Evolutionary conservation across 1,139 yeast genomes (phyloP), one percentile per base, ranked within the genome.

Genomic region (Saccharomyces hybrid): DNA sequence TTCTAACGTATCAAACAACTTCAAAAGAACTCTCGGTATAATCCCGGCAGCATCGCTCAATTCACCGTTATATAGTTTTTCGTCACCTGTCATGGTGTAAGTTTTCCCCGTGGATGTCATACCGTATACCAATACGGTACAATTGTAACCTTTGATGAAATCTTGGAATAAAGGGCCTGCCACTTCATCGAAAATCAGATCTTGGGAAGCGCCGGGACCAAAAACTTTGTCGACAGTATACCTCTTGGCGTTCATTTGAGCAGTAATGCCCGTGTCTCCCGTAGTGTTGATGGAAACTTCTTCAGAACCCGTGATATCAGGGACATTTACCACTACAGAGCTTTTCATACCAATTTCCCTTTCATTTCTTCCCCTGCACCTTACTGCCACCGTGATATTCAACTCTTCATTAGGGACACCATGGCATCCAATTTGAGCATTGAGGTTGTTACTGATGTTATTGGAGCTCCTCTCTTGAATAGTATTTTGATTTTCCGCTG

Each of bases 41-140:
- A 86, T 78, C 5, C 95, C 95, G 0, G 86, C 81, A 47, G 76
- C 70, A 14, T 84, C 82, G 44, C 84, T 83, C 9, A 85, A 74
- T 63, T 78, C 81, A 4, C 83, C 83, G n/a, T 81, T 80, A 60
- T 71, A 64, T 11, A 77, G 52, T 51, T 63, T 60, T 52, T 68
- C 71, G 60, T 78, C 80, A 11, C 91, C 91, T 61, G 88, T 81
- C 93, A 86, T 86, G 2, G 93, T 86, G 63, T 82, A 83, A 0
- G 95, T 86, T 65, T 86, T 86, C 19, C 91, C 91, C 0, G 90
- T 83, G 3, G 91, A 88, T 0, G 91, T 86, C 77, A 85, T 89
- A 27, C 93, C 91, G 67, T 85, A 85, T 0, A 88, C 90, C 54
- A 86, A 70, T n/a, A 86, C 76, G 1, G 91, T 83, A 58, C 87